These are phyloP conservation scores for Neurospora sublineolata DNA, from an alignment of 495 filamentous ascomycete genomes.

Conservation along the genomic window DNA sequence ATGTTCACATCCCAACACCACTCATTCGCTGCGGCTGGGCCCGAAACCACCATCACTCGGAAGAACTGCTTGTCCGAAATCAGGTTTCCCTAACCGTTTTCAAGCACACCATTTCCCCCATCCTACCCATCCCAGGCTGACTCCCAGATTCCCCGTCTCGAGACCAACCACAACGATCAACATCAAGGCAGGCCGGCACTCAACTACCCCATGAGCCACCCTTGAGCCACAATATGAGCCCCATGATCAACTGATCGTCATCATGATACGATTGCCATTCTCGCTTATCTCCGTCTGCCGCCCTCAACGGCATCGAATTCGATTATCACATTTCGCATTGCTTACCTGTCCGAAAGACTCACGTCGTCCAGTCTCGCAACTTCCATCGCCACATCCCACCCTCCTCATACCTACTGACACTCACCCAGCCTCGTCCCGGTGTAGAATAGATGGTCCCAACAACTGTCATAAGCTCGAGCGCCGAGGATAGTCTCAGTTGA, in stretches of 20 bases:
- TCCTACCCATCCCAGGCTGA: background rate
- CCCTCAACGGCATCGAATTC: background rate
- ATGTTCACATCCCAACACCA: background rate
- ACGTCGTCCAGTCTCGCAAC: background rate
- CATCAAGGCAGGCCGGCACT: background rate
- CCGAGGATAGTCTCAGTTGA: background rate
- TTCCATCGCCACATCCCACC: background rate
- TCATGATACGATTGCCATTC: background rate
- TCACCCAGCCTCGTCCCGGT: background rate
- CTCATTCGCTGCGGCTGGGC: background rate
- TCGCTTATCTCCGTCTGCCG: background rate
- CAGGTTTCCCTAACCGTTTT: background rate
- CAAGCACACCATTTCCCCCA: background rate
- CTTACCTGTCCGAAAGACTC: background rate
- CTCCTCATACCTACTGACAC: background rate
- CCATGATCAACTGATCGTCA: background rate
- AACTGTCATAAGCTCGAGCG: background rate
- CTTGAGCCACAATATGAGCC: background rate
- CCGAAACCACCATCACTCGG: background rate
- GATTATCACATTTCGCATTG: background rate
- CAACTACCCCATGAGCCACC: background rate
- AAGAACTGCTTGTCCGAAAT: background rate
- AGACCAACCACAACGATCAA: background rate
- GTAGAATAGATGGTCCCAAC: background rate
- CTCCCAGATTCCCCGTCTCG: background rate